These are phyloP conservation scores for Apophysomyces ossiformis DNA, from an alignment of 371 early-diverging fungal species.

Conservation along the genomic window DNA sequence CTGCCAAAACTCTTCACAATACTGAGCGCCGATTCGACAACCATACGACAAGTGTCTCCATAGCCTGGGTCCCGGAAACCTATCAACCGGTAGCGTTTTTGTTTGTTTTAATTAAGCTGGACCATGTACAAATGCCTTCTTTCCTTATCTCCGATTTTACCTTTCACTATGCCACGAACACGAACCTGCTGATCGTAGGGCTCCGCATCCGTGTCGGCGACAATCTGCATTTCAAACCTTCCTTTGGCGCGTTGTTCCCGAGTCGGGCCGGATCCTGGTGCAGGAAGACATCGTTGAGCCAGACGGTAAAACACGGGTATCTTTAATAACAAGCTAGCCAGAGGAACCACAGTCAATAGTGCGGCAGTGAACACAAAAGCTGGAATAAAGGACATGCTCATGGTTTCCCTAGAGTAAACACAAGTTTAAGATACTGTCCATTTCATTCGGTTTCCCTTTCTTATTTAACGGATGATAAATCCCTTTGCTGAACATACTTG, in stretches of 20 bases:
- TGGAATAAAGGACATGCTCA: conserved; percentile 45
- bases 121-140: conserved; percentile 19
- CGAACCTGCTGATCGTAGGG: conserved; percentile 50
- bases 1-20: conserved; percentile 51
- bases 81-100: background rate
- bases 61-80: conserved; percentile 77
- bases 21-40: conserved; percentile 67
- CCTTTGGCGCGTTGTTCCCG: conserved; percentile 49
- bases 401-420: conserved; percentile 48
- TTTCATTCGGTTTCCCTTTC: no score
- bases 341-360: conserved; percentile 40
- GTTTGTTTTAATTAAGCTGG: background rate
- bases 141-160: conserved; percentile 20
- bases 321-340: conserved; percentile 35
- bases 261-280: conserved; percentile 67
- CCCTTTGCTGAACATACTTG: conserved; percentile 21
- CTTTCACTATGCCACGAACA: conserved; percentile 62
- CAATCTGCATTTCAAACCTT: conserved; percentile 50
- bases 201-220: conserved; percentile 51
- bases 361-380: conserved; percentile 42
- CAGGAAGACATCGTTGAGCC: conserved; percentile 52
- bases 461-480: no score
- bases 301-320: conserved; percentile 47
- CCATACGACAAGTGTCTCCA: conserved; percentile 68
- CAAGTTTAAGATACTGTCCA: no score